These are phyloP conservation scores for Diplocarpon mali DNA, from an alignment of 2,329 filamentous ascomycete genomes.

Conservation along the genomic window DNA sequence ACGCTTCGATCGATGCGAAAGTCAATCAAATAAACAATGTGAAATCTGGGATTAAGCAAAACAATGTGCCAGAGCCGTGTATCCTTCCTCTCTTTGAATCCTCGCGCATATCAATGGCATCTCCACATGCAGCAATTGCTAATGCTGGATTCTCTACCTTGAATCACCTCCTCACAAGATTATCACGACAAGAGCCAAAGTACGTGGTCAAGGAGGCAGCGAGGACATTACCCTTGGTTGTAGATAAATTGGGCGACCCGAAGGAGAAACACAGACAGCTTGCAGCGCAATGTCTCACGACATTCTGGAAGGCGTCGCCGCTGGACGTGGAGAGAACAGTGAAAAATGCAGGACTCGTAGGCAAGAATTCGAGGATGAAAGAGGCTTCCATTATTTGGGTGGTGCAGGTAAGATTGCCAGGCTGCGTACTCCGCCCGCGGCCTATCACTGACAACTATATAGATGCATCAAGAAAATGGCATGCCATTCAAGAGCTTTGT, in stretches of 20 bases:
- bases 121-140: constrained; percentile 66
- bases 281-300: constrained; percentile 64
- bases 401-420: constrained; percentile 45
- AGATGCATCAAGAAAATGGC: constrained; percentile 73
- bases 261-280: constrained; percentile 75
- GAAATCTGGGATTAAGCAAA: constrained; percentile 87
- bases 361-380: constrained; percentile 75
- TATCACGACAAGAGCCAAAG: constrained; percentile 75
- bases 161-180: constrained; percentile 74
- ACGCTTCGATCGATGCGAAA: constrained; percentile 59
- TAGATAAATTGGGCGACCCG: constrained; percentile 78
- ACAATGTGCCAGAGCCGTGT: constrained; percentile 68
- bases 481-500: constrained; percentile 78
- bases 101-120: constrained; percentile 61
- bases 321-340: constrained; percentile 71
- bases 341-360: constrained; percentile 64
- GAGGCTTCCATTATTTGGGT: constrained; percentile 81
- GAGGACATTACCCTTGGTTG: constrained; percentile 60
- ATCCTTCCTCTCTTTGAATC: constrained; percentile 72
- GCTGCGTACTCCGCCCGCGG: neutral
- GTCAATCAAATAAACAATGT: constrained; percentile 59
- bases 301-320: constrained; percentile 60
- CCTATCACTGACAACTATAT: constrained; percentile 7
- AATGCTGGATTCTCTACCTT: constrained; percentile 81
- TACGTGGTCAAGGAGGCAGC: constrained; percentile 58